Evolutionary conservation across 345 rosid genomes (phyloP), one percentile per base, ranked within the genome.

Genomic region (Isatis tinctoria): DNA sequence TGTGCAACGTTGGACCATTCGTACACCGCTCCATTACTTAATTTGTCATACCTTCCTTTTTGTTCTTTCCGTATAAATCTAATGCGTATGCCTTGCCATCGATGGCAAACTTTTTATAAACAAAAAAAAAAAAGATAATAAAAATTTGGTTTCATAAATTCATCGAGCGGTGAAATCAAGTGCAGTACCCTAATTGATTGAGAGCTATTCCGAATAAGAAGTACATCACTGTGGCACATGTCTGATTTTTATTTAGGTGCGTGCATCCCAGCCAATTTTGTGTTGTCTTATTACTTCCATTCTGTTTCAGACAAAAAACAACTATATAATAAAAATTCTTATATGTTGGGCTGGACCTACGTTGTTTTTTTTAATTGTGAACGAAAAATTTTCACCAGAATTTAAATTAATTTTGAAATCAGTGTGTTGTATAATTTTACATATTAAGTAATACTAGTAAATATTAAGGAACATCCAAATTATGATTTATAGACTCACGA

Each of bases 1-100:
- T 74, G 73, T 67, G 78, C 27, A 18, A 13, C 58, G 60, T 57
- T 74, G 78, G 78, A 67, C 73, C 73, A 74, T 65, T 73, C 40
- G 65, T 56, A 65, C 77, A 64, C 65, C 32, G 6, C 76, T 14
- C 62, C 52, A 62, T 32, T 54, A n/a, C 48, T 73, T 63, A 53
- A 73, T 73, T n/a, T 35, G 24, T 30, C 63, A 62, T 54, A 65
- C 58, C 48, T 43, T 72, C 63, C 33, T 9, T 73, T 64, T 52
- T 52, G 54, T 62, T 72, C 24, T 62, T 62, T 52, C 18, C 53
- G 28, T 28, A 72, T 40, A 51, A 63, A 12, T 51, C 10, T 57
- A 35, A 45, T 26, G 3, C 22, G 36, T 36, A 17, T 57, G 26
- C 22, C 60, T 66, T 66, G 32, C 3, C 18, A 57, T 74, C 57